phyloP scores from a whole-genome alignment of 2,329 filamentous ascomycete genomes.

The Cordyceps javanica region DNA sequence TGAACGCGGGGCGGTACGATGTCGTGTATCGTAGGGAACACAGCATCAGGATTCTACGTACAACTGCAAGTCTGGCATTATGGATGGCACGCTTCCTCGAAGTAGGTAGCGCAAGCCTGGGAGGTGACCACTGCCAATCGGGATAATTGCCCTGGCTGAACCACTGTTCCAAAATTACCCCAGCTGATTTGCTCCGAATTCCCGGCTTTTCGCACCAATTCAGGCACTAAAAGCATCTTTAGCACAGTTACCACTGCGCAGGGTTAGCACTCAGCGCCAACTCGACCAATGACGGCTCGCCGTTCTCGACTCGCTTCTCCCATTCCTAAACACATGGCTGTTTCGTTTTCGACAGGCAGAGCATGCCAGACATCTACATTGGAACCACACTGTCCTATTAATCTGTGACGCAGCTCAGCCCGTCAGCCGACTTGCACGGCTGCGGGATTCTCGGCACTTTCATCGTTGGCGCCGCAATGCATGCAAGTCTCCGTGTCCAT shows the following conservation, averaged over 20 bases:
- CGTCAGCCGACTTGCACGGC: background rate
- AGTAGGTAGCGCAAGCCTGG: no score
- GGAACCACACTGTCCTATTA: background rate
- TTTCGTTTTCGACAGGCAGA: constrained; percentile 2
- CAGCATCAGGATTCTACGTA: no score
- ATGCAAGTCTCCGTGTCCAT: background rate
- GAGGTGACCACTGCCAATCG: background rate
- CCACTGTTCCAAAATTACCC: background rate
- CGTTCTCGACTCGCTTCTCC: background rate
- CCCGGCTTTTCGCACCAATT: background rate
- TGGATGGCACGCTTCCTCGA: background rate
- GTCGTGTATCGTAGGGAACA: background rate
- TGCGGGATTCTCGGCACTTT: background rate
- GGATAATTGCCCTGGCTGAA: background rate
- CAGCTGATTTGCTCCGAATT: background rate
- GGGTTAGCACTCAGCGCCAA: background rate
- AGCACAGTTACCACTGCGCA: background rate
- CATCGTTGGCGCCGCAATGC: background rate
- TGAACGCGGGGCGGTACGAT: background rate
- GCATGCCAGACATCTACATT: background rate
- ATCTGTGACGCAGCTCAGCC: background rate
- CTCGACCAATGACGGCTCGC: background rate
- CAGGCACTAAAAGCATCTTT: background rate
- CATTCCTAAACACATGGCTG: constrained; percentile 6
- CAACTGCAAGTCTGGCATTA: background rate